Evolutionary conservation across 768 basidiomycete genomes (phyloP), one percentile per base, ranked within the genome.

Genomic region (Pleurotus giganteus): DNA sequence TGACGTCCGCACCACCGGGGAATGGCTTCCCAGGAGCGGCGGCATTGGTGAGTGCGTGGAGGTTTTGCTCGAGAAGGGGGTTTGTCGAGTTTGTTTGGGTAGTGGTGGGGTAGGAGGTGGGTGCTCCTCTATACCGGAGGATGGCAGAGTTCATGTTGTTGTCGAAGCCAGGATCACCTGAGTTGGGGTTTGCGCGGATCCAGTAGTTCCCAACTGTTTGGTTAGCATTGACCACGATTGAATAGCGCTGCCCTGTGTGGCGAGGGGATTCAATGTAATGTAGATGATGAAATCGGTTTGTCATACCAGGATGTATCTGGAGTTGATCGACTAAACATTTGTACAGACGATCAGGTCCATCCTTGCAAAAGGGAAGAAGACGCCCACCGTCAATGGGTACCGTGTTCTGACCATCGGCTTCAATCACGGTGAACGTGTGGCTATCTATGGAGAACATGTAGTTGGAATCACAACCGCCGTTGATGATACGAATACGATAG

Each of bases 401-500:
- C 6, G 71, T 68, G 42, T 69, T 69, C 11, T 59, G 61, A 17
- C 72, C 71, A 39, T 80, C 78, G 12, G 68, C 74, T 57, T 74
- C 72, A 31, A 77, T 73, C 55, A 75, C 65, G 11, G 68, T 74
- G 65, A 79, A 49, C n/a, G 54, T 66, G 54, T 81, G 80, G 0
- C 72, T 69, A 44, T 80, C 79, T 42, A 81, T 74, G 2, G 76
- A 74, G 57, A 77, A 78, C 2, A 47, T 39, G 56, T 67, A 82
- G 55, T 74, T 70, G 0, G 77, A 71, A 58, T 77, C 72, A 57
- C 80, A 81, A 4, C 75, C 70, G 26, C 78, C 75, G 24, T 67
- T 68, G 1, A 81, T 66, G 24, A 82, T 60, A 27, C 81, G 77
- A 66, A 81, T 71, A n/a, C 80, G 74, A 58, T 81, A 80, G 5